Base-by-base conservation (phyloP, 2,329 filamentous ascomycete species). In the Penicillium corylophilum region DNA sequence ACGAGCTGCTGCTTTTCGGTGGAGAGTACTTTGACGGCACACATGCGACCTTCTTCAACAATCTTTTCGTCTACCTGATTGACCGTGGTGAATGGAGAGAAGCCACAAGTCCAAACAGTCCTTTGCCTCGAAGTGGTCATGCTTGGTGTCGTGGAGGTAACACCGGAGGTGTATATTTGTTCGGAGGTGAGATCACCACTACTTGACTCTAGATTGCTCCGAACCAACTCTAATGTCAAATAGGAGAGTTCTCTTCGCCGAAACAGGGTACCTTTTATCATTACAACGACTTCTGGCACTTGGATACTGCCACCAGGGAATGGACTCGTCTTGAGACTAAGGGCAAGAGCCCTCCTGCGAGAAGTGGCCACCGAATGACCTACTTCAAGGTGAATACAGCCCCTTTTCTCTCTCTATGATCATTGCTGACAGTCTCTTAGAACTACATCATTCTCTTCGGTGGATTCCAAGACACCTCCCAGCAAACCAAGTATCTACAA, bases 191-290 rank as follows among this genome's bases (percentile, higher is more conserved):
- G 67, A 43, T 44, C 42, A 42, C 20, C 16, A 33, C 12, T 18
- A 13, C 5, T 20, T 8, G 13, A 16, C 6, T 22, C 18, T 2
- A 35, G 5, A 23, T 10, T 12, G 5, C 23, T 47, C 3, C 24
- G 26, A n/a, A 16, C 2, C 23, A 5, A 22, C n/a, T 20, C 50
- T 61, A 46, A 60, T 48, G 15, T 10, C 28, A 8, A 47, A 51
- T 49, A 75, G 73, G 93, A 55, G 94, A 99, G 74, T 99, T 99
- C 71, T 95, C 89, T 51, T 93, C 88, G 24, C 94, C 94, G 2
- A 97, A 96, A 70, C 94, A 97, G 73, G 94, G 94, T 4, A 97
- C 93, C 0, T 99, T 99, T 67, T 96, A 99, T 71, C 94, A 99
- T 73, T 99, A 99, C 76, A 96, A 95, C 66, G 94, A 97, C 74